Base-by-base conservation (phyloP, 257 asterid genomes). In the Primulina huaijiensis region DNA sequence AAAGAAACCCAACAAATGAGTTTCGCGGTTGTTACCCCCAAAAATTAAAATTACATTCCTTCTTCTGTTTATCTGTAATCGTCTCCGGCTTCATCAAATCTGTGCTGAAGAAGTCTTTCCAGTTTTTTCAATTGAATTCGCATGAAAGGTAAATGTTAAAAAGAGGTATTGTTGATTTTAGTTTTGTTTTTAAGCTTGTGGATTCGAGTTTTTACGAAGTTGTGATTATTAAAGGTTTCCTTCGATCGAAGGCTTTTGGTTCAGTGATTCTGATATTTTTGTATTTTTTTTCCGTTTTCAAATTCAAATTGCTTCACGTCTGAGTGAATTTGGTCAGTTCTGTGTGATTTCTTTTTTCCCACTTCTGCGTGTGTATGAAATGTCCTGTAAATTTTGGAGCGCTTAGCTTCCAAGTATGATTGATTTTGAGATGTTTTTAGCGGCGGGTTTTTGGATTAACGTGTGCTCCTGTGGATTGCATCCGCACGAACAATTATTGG, bases 11-110 rank as follows among this genome's bases (percentile, higher is more conserved):
- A 79, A 75, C 81, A 74, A 50, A 65, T 62, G 83, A 56, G 79
- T 85, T 85, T 85, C 89, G 87, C 89, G 89, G 89, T 80, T 82
- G 78, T 76, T 75, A 81, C 70, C 79, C 77, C 70, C 79, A 50
- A 38, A 66, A 72, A 62, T 69, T 62, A 74, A 63, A 77, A 64
- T 60, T 59, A 75, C 64, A 53, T 80, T 73, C 78, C 70, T 72
- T 79, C 53, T 12, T 75, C 81, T 75, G 78, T 80, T 81, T 77
- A 71, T 81, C 27, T 62, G 25, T 23, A 8, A 31, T 62, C 67
- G 17, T 34, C 14, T 6, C 30, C 23, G 21, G n/a, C 6, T 43
- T 21, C n/a, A 7, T 31, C 14, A 7, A 62, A 62, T 33, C 50
- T 33, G 19, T 17, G 17, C 46, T 63, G 17, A 12, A 19, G 3